Conservation (phyloP, 345 rosid genomes). For the Erysimum cheiranthoides region DNA sequence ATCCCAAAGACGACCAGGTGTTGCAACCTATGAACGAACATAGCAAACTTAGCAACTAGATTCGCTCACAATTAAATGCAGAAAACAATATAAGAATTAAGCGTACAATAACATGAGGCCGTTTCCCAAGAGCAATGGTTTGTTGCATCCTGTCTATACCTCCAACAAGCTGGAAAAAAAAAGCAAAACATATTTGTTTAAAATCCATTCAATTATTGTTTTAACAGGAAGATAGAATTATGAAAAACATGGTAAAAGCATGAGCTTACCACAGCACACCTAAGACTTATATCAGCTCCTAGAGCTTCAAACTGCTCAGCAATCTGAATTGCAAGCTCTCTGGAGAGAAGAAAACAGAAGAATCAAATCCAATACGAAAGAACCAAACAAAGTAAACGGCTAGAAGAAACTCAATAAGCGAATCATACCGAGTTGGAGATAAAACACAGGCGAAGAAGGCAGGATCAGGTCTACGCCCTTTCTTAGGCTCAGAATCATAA, state of each 20-base stretch:
- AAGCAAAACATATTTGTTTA: slow-evolving; percentile 16
- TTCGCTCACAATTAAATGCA: not conserved
- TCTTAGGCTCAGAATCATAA: slow-evolving; percentile 49
- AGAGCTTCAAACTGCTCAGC: slow-evolving; percentile 95
- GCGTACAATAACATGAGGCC: slow-evolving; percentile 85
- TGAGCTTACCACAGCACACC: slow-evolving; percentile 83
- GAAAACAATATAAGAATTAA: not conserved
- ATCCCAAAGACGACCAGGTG: slow-evolving; percentile 95
- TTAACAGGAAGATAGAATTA: not conserved
- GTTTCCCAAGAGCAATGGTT: slow-evolving; percentile 71
- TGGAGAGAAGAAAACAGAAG: slow-evolving; percentile 30
- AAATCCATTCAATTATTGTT: not conserved
- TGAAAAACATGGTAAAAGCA: not conserved
- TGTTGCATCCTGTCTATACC: slow-evolving; percentile 92
- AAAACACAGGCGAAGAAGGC: slow-evolving; percentile 90
- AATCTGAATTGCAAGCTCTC: slow-evolving; percentile 97
- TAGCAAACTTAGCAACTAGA: not conserved
- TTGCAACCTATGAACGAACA: slow-evolving; percentile 67
- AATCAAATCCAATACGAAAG: not conserved
- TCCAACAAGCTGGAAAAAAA: slow-evolving; percentile 79
- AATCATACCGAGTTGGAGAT: slow-evolving; percentile 82
- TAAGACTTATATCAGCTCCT: slow-evolving; percentile 79
- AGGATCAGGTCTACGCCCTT: slow-evolving; percentile 62
- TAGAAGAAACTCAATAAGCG: not conserved
- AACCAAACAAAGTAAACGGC: not conserved